Evolutionary conservation across 2,329 filamentous ascomycete species (phyloP), one percentile per base, ranked within the genome.

Genomic region (Pseudocercospora eumusae): DNA sequence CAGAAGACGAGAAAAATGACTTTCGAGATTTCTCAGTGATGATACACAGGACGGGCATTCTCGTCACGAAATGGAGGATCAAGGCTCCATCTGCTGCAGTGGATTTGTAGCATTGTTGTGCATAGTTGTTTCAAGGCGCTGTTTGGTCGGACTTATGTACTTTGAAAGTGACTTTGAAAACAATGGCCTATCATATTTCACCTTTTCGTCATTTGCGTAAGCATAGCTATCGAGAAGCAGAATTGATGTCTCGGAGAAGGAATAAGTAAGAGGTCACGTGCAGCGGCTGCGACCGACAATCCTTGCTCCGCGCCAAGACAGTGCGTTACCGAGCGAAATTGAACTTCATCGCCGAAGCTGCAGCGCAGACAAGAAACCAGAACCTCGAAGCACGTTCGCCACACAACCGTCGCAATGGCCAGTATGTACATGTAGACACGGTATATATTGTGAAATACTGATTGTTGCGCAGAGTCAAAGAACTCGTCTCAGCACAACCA

Each of bases 401-500:
- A 45, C 57, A 68, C 59, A 61, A 63, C 64, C 65, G 69, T 69
- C 84, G 82, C 83, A 82, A 89, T 89, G 86, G 86, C 86, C 83
- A 89, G 86, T 88, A 86, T 68, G 86, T 88, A 18, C n/a, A n/a
- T n/a, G n/a, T n/a, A n/a, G n/a, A n/a, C n/a, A n/a, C n/a, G n/a
- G n/a, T n/a, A n/a, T n/a, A n/a, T n/a, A n/a, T n/a, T n/a, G n/a
- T n/a, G n/a, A n/a, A n/a, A 47, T 61, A 62, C 67, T 70, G 61
- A 70, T 63, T 49, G 27, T 25, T 59, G 57, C 61, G 62, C 80
- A 97, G 93, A 98, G 88, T 98, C 95, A 77, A 98, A 98, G 92
- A 98, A 98, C 89, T 96, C 92, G 84, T 97, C 93, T 78, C 93
- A 98, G 87, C 92, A 97, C 86, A 97, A 97, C 85, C 90, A 95